A percentile compares a stretch with the other conserved stretches of the same genome.
Conservation (phyloP, 495 filamentous ascomycete species). For the Podospora conica region DNA sequence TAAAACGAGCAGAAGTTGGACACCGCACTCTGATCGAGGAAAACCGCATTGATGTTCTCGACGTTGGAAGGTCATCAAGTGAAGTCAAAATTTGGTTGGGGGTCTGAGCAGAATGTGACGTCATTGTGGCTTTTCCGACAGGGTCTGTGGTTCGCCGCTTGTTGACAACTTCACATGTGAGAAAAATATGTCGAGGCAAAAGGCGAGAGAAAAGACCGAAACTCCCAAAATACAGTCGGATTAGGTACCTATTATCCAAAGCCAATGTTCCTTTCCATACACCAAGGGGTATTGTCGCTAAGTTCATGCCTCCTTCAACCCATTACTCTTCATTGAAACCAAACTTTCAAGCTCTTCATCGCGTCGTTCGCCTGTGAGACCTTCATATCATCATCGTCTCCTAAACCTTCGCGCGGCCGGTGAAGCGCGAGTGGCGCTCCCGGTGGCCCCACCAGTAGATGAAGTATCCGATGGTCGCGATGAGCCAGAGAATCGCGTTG, state of each 20-base stretch:
- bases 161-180: no score
- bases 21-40: no score
- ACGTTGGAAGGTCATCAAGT: no score
- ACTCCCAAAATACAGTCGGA: neutral
- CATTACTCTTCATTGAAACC: neutral
- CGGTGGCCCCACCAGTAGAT: constrained; percentile 42
- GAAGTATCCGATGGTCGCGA: constrained; percentile 41
- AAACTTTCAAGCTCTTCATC: neutral
- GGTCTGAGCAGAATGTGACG: neutral
- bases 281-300: neutral
- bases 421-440: constrained; percentile 38
- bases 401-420: constrained; percentile 44
- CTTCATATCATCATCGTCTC: neutral
- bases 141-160: neutral
- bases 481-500: constrained; percentile 66
- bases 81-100: neutral
- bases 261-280: neutral
- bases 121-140: neutral
- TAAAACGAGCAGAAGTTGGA: no score
- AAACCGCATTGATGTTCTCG: no score
- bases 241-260: neutral
- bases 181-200: neutral
- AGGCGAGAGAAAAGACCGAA: no score
- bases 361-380: no score
- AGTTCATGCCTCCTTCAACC: neutral